A percentile compares a stretch with the other conserved stretches of the same genome.
phyloP scores from a whole-genome alignment of 768 basidiomycete genomes.

The Macrolepiota dolichaula region DNA sequence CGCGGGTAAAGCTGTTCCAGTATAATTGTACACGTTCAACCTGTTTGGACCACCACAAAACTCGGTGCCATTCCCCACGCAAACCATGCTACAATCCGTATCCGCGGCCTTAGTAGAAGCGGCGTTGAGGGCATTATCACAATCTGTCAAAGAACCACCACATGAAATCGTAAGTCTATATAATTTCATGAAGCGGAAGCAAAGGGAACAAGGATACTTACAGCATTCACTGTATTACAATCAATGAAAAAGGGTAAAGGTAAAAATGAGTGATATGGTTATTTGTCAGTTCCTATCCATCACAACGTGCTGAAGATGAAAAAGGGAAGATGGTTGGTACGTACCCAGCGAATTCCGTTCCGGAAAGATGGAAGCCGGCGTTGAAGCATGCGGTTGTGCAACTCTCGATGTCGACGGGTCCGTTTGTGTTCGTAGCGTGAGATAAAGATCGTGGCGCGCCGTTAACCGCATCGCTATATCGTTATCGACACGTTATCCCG shows the following conservation, averaged over 20 bases:
- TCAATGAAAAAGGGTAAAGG: background rate
- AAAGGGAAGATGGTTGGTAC: constrained; percentile 15
- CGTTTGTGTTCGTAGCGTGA: constrained; percentile 30
- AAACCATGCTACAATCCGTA: constrained; percentile 66
- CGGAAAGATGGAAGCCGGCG: constrained; percentile 38
- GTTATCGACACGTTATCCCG: background rate
- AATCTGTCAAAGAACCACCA: constrained; percentile 36
- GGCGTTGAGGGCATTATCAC: constrained; percentile 42
- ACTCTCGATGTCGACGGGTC: constrained; percentile 46
- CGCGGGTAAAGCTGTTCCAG: constrained; percentile 50
- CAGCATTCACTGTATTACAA: constrained; percentile 45
- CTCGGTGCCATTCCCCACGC: constrained; percentile 57
- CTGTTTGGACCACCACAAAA: constrained; percentile 73
- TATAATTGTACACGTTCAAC: constrained; percentile 68
- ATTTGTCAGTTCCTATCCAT: constrained; percentile 8
- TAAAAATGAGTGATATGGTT: background rate
- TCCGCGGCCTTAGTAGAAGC: constrained; percentile 42
- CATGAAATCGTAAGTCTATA: background rate
- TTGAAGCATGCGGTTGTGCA: constrained; percentile 64
- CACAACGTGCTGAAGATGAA: background rate
- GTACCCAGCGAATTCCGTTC: constrained; percentile 36
- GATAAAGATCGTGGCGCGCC: constrained; percentile 40
- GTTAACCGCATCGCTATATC: constrained; percentile 39
- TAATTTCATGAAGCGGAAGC: background rate
- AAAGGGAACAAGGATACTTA: constrained; percentile 24